Evolutionary conservation across 108 stramenopile species (phyloP), one percentile per base, ranked within the genome.

Genomic region (Phaeodactylum tricornutum): DNA sequence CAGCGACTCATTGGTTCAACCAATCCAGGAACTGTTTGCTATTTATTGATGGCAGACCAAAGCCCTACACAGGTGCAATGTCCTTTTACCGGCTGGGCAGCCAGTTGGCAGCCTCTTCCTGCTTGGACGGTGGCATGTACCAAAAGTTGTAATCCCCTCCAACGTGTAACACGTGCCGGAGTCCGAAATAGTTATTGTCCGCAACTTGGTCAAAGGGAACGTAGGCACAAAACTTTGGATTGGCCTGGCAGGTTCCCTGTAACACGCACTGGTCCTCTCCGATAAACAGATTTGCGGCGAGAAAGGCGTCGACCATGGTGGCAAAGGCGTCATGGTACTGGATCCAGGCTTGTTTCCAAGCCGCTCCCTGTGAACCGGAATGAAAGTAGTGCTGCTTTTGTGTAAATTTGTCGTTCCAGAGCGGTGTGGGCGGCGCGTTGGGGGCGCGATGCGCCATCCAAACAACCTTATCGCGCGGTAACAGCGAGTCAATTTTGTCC

Each of bases 211-310:
- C 22, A 33, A 34, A 47, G 11, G 63, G 64, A 17, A 69, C 53
- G 33, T 78, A 78, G 38, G 59, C 67, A 53, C 76, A 78, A 11
- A 78, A 49, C 38, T 61, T 47, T 2, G 75, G 70, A 53, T 62
- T 26, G 14, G 39, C 43, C 27, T 64, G 30, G 42, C 76, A 78
- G 2, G 53, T 50, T 7, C 59, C 52, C 32, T 78, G 76, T 32
- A 78, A 28, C 0, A 78, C 61, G 24, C 51, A 53, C 57, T 78
- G 76, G 60, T 78, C 76, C 44, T 78, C 76, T 2, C 71, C 76
- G 9, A 78, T 66, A 35, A 78, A 71, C 64, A 69, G 59, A 15
- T 62, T 53, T n/a, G 57, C 56, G 19, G 57, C 57, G 36, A 78
- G 43, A 38, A 72, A 78, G 1, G 36, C 35, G 44, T 72, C 60